A percentile compares a stretch with the other conserved stretches of the same genome.
Conservation (phyloP, 441 rosid species). For the Arabidopsis lyrata region DNA sequence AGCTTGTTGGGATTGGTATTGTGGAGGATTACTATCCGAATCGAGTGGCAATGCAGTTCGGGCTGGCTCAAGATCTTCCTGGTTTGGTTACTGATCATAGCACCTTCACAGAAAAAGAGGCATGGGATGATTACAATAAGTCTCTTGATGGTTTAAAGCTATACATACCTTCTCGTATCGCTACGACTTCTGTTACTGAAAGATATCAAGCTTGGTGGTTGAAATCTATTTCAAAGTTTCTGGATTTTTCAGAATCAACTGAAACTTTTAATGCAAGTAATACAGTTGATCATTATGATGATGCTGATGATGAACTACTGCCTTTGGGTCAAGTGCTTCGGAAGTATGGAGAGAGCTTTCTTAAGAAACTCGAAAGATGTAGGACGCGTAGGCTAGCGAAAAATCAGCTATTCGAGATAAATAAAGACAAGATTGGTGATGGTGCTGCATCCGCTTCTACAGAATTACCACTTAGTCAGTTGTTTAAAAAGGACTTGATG, state of each 20-base stretch:
- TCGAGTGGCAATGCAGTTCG: conserved; percentile 66
- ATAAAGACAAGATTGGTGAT: conserved; percentile 10
- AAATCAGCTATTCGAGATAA: conserved; percentile 10
- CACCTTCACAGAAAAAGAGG: conserved; percentile 10
- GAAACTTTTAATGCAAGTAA: conserved; percentile 9
- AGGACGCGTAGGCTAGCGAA: background rate
- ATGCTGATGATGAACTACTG: background rate
- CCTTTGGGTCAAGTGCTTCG: background rate
- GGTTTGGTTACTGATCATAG: conserved; percentile 15
- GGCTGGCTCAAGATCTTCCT: conserved; percentile 67
- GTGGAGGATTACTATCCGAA: conserved; percentile 60
- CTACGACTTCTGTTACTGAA: conserved; percentile 45
- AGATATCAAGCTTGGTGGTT: conserved; percentile 58
- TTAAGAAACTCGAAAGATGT: background rate
- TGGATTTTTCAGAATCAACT: background rate
- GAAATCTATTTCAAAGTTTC: conserved; percentile 21
- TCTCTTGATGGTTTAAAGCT: conserved; percentile 39
- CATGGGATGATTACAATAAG: conserved; percentile 42
- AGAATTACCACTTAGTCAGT: background rate
- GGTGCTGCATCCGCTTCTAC: conserved; percentile 28
- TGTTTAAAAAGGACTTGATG: conserved; percentile 18
- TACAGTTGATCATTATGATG: background rate
- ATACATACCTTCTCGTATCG: conserved; percentile 50
- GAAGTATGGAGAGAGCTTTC: background rate
- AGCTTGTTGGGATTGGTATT: conserved; percentile 49